Base-by-base conservation (phyloP, 2,329 filamentous ascomycete genomes). In the Talaromyces funiculosus region DNA sequence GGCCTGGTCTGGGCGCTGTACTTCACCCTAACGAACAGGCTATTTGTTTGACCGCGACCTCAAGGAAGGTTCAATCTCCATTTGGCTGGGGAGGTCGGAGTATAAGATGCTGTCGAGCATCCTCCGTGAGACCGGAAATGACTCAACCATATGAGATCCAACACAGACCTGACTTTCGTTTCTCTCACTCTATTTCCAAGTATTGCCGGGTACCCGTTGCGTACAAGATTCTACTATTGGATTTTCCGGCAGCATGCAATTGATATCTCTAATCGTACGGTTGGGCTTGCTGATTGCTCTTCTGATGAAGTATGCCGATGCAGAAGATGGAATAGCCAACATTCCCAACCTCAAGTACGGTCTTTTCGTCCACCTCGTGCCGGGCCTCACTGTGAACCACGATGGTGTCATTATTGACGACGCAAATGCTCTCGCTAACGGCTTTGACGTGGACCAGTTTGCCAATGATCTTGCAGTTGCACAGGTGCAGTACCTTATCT, bases 311-410 rank as follows among this genome's bases (percentile, higher is more conserved):
- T 42, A 6, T 6, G 7, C 40, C 20, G 20, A 42, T 22, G 53
- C 53, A 43, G 22, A 56, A 56, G 22, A 56, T 38, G 53, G 53
- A 56, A 56, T 29, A 6, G n/a, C 53, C 26, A 33, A 56, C 22
- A 43, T 56, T 16, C 35, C 35, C 35, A 56, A 56, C 38, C 38
- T 56, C 12, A 56, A 56, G 37, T 56, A 56, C 37, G 53, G 53
- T 22, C 35, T 56, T 22, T 56, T 56, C 38, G 38, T 56, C 14
- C 53, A 56, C 24, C 20, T 42, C 3, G 53, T 56, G 22, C 53
- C 53, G 38, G 37, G 37, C 35, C 53, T 33, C 26, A 56, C 53
- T 9, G 53, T 56, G 53, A 56, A 43, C 26, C 53, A 56, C 38
- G 10, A 6, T n/a, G 53, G 53, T 4, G 24, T 22, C 14, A 37